A percentile compares a stretch with the other conserved stretches of the same genome.
Conservation (phyloP, 257 asterid genomes). For the Solanum acaule region DNA sequence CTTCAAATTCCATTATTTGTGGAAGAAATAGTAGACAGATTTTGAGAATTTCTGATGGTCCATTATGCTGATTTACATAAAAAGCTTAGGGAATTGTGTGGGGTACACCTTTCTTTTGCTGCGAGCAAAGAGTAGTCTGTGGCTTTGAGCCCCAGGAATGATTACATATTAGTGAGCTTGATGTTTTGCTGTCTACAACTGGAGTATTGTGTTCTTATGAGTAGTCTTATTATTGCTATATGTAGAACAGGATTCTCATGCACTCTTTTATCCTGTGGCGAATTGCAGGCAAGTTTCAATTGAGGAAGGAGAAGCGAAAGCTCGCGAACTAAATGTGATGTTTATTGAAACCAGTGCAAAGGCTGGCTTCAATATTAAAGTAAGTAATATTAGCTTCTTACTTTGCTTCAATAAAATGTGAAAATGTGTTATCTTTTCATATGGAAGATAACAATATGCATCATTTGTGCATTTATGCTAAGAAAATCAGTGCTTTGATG, state of each 20-base stretch:
- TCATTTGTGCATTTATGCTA: background rate
- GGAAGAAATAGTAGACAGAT: background rate
- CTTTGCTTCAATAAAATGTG: background rate
- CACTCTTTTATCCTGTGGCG: background rate
- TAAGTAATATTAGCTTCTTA: background rate
- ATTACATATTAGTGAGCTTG: background rate
- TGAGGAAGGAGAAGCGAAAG: slow-evolving; percentile 47
- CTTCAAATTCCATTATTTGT: background rate
- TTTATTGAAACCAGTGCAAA: slow-evolving; percentile 46
- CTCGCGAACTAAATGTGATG: slow-evolving; percentile 44
- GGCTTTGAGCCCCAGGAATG: background rate
- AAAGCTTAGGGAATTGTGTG: background rate
- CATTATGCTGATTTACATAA: background rate
- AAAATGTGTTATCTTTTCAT: background rate
- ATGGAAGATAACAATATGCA: background rate
- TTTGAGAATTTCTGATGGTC: background rate
- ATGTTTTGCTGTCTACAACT: background rate
- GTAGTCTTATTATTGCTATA: background rate
- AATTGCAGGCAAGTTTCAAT: slow-evolving; percentile 35
- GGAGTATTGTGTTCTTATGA: background rate
- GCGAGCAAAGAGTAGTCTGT: background rate
- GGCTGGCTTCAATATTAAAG: slow-evolving; percentile 48
- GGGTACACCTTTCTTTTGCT: background rate
- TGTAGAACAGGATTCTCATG: background rate
- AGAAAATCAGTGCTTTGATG: background rate